Base-by-base conservation (phyloP, 202 grass and related monocot species). In the Elaeis oleifera region DNA sequence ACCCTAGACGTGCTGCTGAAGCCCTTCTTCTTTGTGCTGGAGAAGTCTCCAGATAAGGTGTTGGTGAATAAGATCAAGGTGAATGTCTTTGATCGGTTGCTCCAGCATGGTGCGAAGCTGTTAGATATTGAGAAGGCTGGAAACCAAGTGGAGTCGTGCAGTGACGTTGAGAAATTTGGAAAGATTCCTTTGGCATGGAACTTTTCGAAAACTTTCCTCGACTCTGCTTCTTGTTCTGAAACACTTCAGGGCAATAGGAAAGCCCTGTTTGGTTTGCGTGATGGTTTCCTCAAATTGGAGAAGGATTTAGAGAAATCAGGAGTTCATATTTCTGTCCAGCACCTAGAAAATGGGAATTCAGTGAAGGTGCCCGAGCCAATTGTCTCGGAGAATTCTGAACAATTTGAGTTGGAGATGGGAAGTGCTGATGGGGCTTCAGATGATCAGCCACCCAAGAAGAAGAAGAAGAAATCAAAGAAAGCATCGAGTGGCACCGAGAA, bases 231-330 rank as follows among this genome's bases (percentile, higher is more conserved):
- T 1, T 77, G 77, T 24, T 9, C 56, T 9, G 82, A 82, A 53
- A 97, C 92, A 0, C 67, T 92, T 67, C 88, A 86, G 68, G 78
- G 14, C 0, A 97, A 97, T 54, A 61, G 89, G 24, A 89, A 84
- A 69, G 61, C 71, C 51, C 24, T 92, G 66, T 85, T 89, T 66
- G 65, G 61, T 65, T 63, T 97, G 74, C 79, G 77, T 67, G 82
- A 81, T 60, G 71, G 64, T 4, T 97, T 97, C 69, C 71, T 91
- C 56, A 97, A 86, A 61, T 50, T 92, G 0, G 92, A 97, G 61
- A 92, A 77, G 69, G 77, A 81, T 56, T 73, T 84, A 49, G 61
- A 86, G 61, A 72, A 89, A 17, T 84, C 74, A 48, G 82, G 79
- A 18, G 6, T 86, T 68, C 56, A 70, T 54, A 77, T 97, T 63